Evolutionary conservation across 2,329 filamentous ascomycete species (phyloP), one percentile per base, ranked within the genome.

Genomic region (Epichloe amarillans): DNA sequence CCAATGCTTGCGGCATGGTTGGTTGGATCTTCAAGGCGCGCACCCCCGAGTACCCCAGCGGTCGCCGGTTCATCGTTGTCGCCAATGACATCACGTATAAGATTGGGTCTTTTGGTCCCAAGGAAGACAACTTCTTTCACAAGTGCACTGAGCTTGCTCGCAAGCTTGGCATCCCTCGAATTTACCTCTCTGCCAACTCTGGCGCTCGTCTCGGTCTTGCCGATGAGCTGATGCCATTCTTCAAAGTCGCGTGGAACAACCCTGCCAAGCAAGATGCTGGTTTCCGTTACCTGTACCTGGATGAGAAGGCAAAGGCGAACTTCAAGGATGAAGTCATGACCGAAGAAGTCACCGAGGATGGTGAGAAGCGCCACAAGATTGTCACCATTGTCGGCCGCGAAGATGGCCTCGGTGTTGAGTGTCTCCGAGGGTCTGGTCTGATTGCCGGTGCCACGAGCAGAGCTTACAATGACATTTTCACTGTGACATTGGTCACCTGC

Each of bases 61-160:
- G 93, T 53, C 82, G 93, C 59, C 87, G 87, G 64, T 96, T 97
- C 71, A 83, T 98, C 65, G 88, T 98, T 57, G 84, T 98, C 56
- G 90, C 93, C 77, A 98, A 98, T 77, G 93, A 98, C 65, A 98
- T 98, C 68, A 98, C 93, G 17, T 97, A 88, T 79, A 94, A 94
- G 77, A 98, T 97, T 66, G 93, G 93, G 63, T 95, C 88, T 2
- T 98, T 98, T 66, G 93, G 93, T 49, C 93, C 93, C 40, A 84
- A 85, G 71, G 93, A 98, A 73, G 93, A 98, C 70, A 85, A 87
- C 61, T 98, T 95, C 81, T 98, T 98, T 82, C 79, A 94, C 77
- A 96, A 97, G 78, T 98, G 93, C 74, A 97, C 93, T 10, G 90
- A 98, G 70, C 77, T 96, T 58, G 93, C 93, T 55, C 84, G 90